These are phyloP conservation scores for Saccharomycopsis olivae DNA, from an alignment of 805 yeast genomes.

Conservation along the genomic window DNA sequence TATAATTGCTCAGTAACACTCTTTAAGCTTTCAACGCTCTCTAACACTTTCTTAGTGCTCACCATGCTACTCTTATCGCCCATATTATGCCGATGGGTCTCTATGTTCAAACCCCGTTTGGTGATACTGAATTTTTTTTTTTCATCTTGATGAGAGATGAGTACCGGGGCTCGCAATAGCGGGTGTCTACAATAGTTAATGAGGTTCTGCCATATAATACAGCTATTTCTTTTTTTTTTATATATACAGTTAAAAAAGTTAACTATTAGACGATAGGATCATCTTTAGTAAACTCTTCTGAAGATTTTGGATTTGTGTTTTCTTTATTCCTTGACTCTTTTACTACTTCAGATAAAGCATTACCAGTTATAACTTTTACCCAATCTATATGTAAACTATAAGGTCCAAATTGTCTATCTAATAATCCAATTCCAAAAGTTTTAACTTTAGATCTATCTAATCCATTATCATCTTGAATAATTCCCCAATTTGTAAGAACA, in stretches of 20 bases:
- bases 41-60: neutral
- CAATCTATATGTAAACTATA: conserved; percentile 59
- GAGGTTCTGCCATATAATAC: no score
- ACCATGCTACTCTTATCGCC: no score
- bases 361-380: conserved; percentile 57
- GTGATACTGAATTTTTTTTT: neutral
- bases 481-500: conserved; percentile 79
- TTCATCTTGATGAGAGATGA: neutral
- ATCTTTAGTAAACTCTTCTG: no score
- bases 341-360: conserved; percentile 34
- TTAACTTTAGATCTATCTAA: conserved; percentile 56
- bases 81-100: no score
- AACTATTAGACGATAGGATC: no score
- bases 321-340: conserved; percentile 22
- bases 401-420: conserved; percentile 73
- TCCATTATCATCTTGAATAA: conserved; percentile 43
- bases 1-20: conserved; percentile 30
- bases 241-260: no score
- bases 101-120: neutral
- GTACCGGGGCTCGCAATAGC: no score
- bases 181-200: no score
- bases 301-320: no score
- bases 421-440: conserved; percentile 67
- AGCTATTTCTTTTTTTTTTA: no score
- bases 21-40: no score